Conservation (phyloP, 495 filamentous ascomycete genomes). For the Hypoxylon trugodes region DNA sequence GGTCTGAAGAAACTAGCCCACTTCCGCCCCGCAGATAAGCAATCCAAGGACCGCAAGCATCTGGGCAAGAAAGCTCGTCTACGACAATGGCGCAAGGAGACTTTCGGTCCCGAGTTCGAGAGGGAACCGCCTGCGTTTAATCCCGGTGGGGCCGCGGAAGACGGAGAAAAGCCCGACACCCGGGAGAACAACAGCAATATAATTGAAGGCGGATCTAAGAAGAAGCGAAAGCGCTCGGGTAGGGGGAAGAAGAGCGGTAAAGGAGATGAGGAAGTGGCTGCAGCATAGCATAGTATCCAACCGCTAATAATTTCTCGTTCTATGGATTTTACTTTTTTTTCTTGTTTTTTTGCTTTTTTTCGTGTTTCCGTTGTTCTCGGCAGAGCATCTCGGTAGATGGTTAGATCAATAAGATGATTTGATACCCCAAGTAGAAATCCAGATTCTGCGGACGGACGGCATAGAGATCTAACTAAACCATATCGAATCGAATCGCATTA, state of each 20-base stretch:
- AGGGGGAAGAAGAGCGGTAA: constrained; percentile 43
- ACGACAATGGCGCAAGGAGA: constrained; percentile 89
- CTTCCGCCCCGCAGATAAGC: constrained; percentile 88
- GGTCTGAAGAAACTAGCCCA: constrained; percentile 93
- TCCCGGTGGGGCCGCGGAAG: constrained; percentile 45
- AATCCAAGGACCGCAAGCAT: constrained; percentile 83
- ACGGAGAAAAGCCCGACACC: constrained; percentile 4
- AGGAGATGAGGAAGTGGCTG: constrained; percentile 32
- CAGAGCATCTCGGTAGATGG: constrained; percentile 38
- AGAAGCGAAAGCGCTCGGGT: constrained; percentile 58
- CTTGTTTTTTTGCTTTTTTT: too few relatives aligned
- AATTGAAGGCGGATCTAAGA: constrained; percentile 48
- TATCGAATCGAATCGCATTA: too few relatives aligned
- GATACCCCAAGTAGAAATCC: constrained; percentile 37
- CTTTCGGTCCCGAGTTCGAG: constrained; percentile 76
- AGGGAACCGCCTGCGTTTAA: constrained; percentile 57
- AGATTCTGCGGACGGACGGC: too few relatives aligned
- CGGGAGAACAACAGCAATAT: constrained; percentile 39
- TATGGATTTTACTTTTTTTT: too few relatives aligned
- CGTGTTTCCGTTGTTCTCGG: constrained; percentile 12
- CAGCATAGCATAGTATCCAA: constrained; percentile 19
- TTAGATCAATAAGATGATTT: background rate
- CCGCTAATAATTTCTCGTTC: too few relatives aligned
- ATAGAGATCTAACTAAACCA: too few relatives aligned
- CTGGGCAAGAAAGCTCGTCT: constrained; percentile 91